These are phyloP conservation scores for Cyclotella sp. DNA, from an alignment of 108 stramenopile genomes.

Conservation along the genomic window DNA sequence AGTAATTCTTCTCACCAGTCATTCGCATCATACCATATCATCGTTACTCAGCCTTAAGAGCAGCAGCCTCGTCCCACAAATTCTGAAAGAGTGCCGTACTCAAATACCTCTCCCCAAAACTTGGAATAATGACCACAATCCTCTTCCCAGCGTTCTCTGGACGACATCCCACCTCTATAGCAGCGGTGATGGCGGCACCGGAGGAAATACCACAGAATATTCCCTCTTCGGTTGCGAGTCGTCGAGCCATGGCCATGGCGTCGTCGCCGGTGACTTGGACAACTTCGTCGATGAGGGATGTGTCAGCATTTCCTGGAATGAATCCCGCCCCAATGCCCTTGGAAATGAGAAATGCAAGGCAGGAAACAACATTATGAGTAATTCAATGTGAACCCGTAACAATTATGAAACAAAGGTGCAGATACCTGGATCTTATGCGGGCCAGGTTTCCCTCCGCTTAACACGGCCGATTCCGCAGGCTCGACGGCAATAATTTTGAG, in stretches of 20 bases:
- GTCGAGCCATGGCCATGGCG: constrained; percentile 70
- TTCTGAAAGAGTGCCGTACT: constrained; percentile 81
- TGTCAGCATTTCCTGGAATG: constrained; percentile 88
- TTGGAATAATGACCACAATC: constrained; percentile 71
- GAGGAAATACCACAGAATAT: constrained; percentile 78
- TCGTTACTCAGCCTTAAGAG: constrained; percentile 72
- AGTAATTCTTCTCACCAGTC: too few species aligned
- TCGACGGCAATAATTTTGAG: constrained; percentile 81
- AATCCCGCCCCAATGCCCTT: constrained; percentile 89
- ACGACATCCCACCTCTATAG: constrained; percentile 68
- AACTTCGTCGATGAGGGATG: constrained; percentile 72
- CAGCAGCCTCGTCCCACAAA: constrained; percentile 89
- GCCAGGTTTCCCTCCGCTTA: constrained; percentile 81
- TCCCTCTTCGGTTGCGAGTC: constrained; percentile 72
- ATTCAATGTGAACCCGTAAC: too few species aligned
- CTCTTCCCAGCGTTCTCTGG: constrained; percentile 76
- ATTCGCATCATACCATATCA: not conserved
- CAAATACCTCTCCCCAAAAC: constrained; percentile 77
- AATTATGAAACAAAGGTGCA: too few species aligned
- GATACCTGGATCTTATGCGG: constrained; percentile 84
- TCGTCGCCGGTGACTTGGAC: constrained; percentile 64
- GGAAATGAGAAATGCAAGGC: not conserved
- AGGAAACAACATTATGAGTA: not conserved
- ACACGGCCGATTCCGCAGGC: constrained; percentile 70
- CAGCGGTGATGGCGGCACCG: constrained; percentile 75